These are phyloP conservation scores for Pythium utonaiense DNA, from an alignment of 352 stramenopile species.

Conservation along the genomic window DNA sequence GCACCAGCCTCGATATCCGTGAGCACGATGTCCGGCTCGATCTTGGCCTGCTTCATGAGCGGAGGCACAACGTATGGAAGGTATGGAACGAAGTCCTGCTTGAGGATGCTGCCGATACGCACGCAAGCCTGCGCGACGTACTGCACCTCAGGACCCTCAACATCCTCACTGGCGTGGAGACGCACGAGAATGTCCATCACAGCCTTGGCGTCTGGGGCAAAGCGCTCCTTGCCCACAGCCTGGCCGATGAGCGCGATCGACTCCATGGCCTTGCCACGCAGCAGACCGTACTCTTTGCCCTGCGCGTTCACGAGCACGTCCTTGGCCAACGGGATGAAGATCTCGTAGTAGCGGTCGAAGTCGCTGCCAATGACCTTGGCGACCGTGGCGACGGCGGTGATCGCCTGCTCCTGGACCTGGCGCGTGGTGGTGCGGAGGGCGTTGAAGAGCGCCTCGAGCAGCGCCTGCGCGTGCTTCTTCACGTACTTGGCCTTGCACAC, in stretches of 20 bases:
- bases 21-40: constrained; percentile 79
- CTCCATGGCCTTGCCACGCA: constrained; percentile 87
- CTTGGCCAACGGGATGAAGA: constrained; percentile 87
- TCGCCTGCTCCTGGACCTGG: constrained; percentile 85
- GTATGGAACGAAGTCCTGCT: constrained; percentile 86
- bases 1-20: constrained; percentile 49
- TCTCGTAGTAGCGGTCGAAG: constrained; percentile 79
- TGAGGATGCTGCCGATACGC: constrained; percentile 83
- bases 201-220: constrained; percentile 71
- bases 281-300: constrained; percentile 73
- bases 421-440: constrained; percentile 67
- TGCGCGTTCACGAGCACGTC: constrained; percentile 74
- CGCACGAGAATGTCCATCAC: constrained; percentile 86
- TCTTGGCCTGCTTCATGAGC: constrained; percentile 78
- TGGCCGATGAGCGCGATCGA: constrained; percentile 86
- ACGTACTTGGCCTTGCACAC: constrained; percentile 83
- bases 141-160: constrained; percentile 75
- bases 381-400: constrained; percentile 82
- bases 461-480: constrained; percentile 48
- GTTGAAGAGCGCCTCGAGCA: constrained; percentile 82
- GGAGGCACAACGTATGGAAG: constrained; percentile 77
- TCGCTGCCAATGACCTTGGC: constrained; percentile 80
- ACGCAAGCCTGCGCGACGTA: constrained; percentile 87
- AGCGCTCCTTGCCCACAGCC: constrained; percentile 83
- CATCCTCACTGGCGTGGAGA: constrained; percentile 64